phyloP scores from a whole-genome alignment of 2,329 filamentous ascomycete species.

The Nigrospora oryzae region DNA sequence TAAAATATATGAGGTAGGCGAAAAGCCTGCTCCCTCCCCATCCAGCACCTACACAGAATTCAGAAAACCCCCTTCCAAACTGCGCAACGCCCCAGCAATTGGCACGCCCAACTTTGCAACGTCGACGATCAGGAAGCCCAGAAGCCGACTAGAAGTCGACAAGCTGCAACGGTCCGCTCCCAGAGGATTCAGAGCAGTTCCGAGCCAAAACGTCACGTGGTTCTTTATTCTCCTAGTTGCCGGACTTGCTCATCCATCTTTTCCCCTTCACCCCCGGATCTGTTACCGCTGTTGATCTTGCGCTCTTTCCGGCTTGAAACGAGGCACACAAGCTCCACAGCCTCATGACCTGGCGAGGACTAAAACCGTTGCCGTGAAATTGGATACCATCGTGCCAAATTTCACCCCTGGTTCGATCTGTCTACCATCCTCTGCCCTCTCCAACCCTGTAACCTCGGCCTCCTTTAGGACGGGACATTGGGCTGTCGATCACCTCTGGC shows the following conservation, averaged over 20 bases:
- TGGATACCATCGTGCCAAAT: conserved; percentile 22
- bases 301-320: conserved; percentile 25
- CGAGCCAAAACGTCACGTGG: conserved; percentile 1
- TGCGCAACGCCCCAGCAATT: too few species aligned
- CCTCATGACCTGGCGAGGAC: conserved; percentile 22
- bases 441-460: conserved; percentile 36
- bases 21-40: too few species aligned
- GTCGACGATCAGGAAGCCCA: too few species aligned
- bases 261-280: conserved; percentile 6
- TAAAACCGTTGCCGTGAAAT: conserved; percentile 25
- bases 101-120: too few species aligned
- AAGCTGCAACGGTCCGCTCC: neutral
- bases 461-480: conserved; percentile 40
- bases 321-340: conserved; percentile 25
- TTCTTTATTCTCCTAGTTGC: conserved; percentile 6
- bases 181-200: neutral
- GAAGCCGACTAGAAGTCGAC: too few species aligned
- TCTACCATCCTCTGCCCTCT: conserved; percentile 20
- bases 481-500: conserved; percentile 45
- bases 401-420: conserved; percentile 18
- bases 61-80: too few species aligned
- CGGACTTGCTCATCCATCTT: neutral
- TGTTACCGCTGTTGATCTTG: conserved; percentile 24
- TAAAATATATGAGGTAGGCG: too few species aligned
- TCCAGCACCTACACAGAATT: too few species aligned